Percentiles rank a stretch among this genome's conserved stretches.
Evolutionary conservation across 176 grass and related monocot genomes (phyloP).

Genomic region (Metroxylon sagu): DNA sequence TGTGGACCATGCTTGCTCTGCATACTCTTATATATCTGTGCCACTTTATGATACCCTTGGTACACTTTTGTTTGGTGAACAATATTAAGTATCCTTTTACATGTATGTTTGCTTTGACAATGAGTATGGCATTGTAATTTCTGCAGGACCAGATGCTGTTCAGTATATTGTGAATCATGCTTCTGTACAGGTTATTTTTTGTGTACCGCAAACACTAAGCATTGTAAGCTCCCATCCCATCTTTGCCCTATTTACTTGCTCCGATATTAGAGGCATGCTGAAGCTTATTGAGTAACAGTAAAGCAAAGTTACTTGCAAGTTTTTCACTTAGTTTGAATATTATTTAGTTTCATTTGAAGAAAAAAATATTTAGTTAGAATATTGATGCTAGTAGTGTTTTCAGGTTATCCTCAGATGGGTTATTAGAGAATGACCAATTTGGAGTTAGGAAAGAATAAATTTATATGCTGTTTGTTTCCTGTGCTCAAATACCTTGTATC

Average conservation of each 20-base stretch:
- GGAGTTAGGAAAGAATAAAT: no score
- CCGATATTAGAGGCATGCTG: no score
- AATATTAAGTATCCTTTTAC: no score
- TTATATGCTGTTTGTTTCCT: no score
- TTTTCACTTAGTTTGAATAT: no score
- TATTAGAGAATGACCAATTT: no score
- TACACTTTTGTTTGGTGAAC: conserved; percentile 16
- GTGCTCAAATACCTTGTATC: no score
- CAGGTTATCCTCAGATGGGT: no score
- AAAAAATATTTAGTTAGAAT: no score
- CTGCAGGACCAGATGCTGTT: conserved; percentile 89
- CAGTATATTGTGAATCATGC: conserved; percentile 94
- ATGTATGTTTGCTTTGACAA: no score
- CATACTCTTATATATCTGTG: conserved; percentile 85
- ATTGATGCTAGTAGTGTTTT: no score
- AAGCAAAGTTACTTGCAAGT: neutral
- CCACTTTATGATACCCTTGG: conserved; percentile 93
- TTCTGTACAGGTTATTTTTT: conserved; percentile 80
- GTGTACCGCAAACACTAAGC: conserved; percentile 79
- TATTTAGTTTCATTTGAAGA: no score
- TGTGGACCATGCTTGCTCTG: conserved; percentile 85
- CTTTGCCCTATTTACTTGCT: conserved; percentile 1
- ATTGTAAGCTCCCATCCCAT: conserved; percentile 41
- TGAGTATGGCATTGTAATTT: conserved; percentile 11
- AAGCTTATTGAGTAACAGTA: neutral